Conservation (phyloP, 805 yeast species). For the Wickerhamiella nectarea region DNA sequence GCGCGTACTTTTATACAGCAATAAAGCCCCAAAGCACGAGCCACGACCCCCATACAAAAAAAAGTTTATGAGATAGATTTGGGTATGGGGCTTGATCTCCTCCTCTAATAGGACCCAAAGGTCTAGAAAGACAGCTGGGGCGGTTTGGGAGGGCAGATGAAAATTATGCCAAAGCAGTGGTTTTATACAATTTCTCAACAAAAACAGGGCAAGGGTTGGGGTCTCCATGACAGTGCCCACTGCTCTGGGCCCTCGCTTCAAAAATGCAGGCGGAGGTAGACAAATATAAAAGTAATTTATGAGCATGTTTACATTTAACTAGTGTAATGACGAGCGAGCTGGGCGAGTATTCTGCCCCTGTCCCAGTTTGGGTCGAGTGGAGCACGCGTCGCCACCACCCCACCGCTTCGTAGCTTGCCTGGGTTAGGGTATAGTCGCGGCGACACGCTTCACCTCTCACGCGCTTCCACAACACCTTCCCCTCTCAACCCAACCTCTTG, state of each 20-base stretch:
- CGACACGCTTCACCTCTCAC: background rate
- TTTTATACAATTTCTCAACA: no score
- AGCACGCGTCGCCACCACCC: no score
- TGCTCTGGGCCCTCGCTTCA: no score
- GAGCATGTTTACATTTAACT: no score
- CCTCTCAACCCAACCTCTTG: no score
- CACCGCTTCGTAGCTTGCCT: no score
- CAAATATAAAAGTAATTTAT: no score
- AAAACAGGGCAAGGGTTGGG: slow-evolving; percentile 5
- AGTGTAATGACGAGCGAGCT: no score
- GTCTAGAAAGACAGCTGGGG: background rate
- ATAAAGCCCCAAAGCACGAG: background rate
- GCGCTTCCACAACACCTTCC: background rate
- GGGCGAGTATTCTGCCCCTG: no score
- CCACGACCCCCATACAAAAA: background rate
- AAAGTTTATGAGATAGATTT: background rate
- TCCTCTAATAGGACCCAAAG: background rate
- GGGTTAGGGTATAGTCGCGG: background rate
- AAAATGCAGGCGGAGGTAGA: no score
- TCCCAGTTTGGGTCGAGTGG: no score
- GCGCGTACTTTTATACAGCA: background rate
- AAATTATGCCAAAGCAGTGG: background rate
- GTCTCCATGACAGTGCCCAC: no score
- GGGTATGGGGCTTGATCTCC: background rate
- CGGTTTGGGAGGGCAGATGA: background rate